Percentiles rank a stretch among this genome's conserved stretches.
phyloP scores from a whole-genome alignment of 2,329 filamentous ascomycete species.

The Trichoderma polysporum region DNA sequence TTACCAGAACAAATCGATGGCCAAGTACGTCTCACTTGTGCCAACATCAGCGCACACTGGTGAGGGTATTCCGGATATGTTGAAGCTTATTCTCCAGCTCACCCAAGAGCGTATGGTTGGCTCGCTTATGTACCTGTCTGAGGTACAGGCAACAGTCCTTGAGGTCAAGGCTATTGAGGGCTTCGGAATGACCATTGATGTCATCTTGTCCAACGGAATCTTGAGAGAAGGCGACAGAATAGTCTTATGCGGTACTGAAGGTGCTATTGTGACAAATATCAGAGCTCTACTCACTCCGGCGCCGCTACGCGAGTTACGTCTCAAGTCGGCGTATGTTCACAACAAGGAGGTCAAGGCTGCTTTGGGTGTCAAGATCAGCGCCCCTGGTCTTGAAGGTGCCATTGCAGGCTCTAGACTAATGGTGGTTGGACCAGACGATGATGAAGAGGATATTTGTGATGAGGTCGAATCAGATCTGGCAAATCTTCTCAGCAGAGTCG shows the following conservation, averaged over 20 bases:
- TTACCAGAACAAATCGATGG: constrained; percentile 98
- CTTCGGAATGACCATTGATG: constrained; percentile 97
- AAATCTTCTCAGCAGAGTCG: constrained; percentile 85
- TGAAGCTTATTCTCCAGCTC: constrained; percentile 88
- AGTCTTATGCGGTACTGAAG: constrained; percentile 94
- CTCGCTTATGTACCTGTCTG: constrained; percentile 96
- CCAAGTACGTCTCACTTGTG: constrained; percentile 89
- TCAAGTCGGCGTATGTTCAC: constrained; percentile 96
- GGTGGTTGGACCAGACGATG: constrained; percentile 90
- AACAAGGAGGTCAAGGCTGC: constrained; percentile 99
- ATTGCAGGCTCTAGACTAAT: constrained; percentile 95
- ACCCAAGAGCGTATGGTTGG: constrained; percentile 98
- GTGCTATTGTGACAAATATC: constrained; percentile 92
- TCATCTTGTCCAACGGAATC: constrained; percentile 93
- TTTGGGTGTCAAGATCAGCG: constrained; percentile 97
- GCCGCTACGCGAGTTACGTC: constrained; percentile 86
- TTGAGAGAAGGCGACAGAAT: constrained; percentile 92
- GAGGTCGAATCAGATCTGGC: constrained; percentile 95
- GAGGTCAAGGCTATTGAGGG: constrained; percentile 99
- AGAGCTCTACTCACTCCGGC: constrained; percentile 91
- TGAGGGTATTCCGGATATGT: constrained; percentile 97
- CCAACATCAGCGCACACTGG: constrained; percentile 98
- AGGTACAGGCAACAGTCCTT: constrained; percentile 95
- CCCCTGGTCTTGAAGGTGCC: constrained; percentile 90
- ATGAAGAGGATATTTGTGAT: constrained; percentile 94